These are phyloP conservation scores for Alternaria sp. DNA, from an alignment of 2,329 filamentous ascomycete species.

Conservation along the genomic window DNA sequence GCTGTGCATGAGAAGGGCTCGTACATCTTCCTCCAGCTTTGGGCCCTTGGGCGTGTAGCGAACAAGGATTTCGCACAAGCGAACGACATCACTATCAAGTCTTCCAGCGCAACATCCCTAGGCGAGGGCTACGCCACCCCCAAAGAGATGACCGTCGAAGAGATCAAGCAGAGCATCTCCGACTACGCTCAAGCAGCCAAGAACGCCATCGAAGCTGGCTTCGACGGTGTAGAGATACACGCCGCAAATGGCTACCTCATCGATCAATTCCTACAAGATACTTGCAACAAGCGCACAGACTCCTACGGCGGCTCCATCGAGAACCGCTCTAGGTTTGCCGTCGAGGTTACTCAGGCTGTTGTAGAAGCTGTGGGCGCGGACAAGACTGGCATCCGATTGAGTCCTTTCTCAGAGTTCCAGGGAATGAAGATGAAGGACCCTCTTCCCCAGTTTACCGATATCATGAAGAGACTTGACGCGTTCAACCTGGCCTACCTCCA, in stretches of 20 bases:
- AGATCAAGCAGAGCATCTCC: constrained; percentile 51
- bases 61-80: constrained; percentile 48
- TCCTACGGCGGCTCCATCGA: constrained; percentile 59
- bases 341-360: constrained; percentile 64
- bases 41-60: constrained; percentile 66
- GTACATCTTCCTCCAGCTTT: constrained; percentile 70
- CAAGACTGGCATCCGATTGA: constrained; percentile 66
- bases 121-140: constrained; percentile 56
- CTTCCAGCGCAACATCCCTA: constrained; percentile 44
- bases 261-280: constrained; percentile 70
- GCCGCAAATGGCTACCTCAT: constrained; percentile 73
- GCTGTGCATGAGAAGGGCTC: constrained; percentile 69
- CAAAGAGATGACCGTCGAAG: constrained; percentile 50
- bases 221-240: constrained; percentile 68
- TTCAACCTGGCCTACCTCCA: constrained; percentile 61
- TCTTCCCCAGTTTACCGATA: constrained; percentile 68
- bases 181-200: constrained; percentile 56
- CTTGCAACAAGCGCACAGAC: constrained; percentile 63
- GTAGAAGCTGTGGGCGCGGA: constrained; percentile 63
- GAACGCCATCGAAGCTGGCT: constrained; percentile 60
- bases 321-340: constrained; percentile 62
- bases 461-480: constrained; percentile 61
- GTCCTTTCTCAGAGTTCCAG: constrained; percentile 68
- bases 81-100: constrained; percentile 48
- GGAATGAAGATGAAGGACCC: constrained; percentile 71